These are phyloP conservation scores for Microsporum ferrugineum DNA, from an alignment of 2,329 filamentous ascomycete species.

Conservation along the genomic window DNA sequence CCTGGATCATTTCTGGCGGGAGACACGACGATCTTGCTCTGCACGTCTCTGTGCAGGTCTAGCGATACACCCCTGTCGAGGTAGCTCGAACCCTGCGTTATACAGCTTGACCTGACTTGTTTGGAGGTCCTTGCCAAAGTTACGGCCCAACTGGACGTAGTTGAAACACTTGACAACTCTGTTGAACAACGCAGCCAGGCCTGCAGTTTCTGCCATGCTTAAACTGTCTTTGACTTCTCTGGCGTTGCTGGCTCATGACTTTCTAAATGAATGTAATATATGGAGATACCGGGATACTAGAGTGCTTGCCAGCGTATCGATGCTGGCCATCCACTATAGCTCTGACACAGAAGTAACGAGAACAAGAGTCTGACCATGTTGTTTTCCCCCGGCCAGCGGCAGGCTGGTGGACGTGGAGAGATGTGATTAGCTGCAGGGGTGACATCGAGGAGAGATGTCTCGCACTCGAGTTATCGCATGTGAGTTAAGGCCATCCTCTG, in stretches of 20 bases:
- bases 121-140: background rate
- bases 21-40: background rate
- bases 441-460: background rate
- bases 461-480: background rate
- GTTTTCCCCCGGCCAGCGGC: background rate
- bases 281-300: background rate
- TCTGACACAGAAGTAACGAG: background rate
- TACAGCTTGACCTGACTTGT: background rate
- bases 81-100: background rate
- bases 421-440: background rate
- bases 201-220: background rate
- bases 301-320: background rate
- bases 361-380: background rate
- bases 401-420: background rate
- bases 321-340: background rate
- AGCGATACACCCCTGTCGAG: background rate
- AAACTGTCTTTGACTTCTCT: background rate
- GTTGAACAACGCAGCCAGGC: background rate
- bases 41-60: background rate
- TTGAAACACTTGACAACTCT: background rate
- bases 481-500: background rate
- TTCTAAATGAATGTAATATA: background rate
- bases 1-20: background rate
- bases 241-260: background rate
- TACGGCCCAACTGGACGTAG: background rate